Percentiles rank a stretch among this genome's conserved stretches.
Conservation (phyloP, 345 rosid genomes). For the Rhodomyrtus tomentosa region DNA sequence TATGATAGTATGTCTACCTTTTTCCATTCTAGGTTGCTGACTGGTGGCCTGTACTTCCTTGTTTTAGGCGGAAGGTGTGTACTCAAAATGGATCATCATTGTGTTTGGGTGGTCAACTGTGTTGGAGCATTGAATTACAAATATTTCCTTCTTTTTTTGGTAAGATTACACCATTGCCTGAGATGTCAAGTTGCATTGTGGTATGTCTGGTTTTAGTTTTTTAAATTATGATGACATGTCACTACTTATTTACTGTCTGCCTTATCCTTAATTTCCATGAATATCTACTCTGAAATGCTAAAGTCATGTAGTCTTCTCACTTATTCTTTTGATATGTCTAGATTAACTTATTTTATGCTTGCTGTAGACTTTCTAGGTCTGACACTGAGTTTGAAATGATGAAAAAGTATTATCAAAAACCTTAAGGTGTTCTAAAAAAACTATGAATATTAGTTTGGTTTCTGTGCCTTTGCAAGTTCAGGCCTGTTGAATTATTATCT, state of each 20-base stretch:
- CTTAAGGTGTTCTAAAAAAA: background rate
- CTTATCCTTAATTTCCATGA: background rate
- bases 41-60: constrained; percentile 8
- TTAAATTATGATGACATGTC: background rate
- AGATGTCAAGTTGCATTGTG: background rate
- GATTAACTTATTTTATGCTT: background rate
- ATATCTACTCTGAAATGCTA: background rate
- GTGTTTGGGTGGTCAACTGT: constrained; percentile 99
- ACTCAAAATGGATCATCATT: constrained; percentile 96
- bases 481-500: background rate
- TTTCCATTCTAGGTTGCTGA: background rate
- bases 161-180: constrained; percentile 18
- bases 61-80: constrained; percentile 80
- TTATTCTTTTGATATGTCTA: background rate
- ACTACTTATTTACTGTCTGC: background rate
- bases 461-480: background rate
- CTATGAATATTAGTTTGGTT: background rate
- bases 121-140: constrained; percentile 94
- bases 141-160: constrained; percentile 94
- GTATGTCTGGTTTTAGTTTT: background rate
- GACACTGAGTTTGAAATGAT: background rate
- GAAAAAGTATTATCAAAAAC: background rate
- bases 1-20: background rate
- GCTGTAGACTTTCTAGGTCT: background rate
- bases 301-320: background rate